Evolutionary conservation across 257 asterid genomes (phyloP), one percentile per base, ranked within the genome.

Genomic region (Knoxia roxburghii): DNA sequence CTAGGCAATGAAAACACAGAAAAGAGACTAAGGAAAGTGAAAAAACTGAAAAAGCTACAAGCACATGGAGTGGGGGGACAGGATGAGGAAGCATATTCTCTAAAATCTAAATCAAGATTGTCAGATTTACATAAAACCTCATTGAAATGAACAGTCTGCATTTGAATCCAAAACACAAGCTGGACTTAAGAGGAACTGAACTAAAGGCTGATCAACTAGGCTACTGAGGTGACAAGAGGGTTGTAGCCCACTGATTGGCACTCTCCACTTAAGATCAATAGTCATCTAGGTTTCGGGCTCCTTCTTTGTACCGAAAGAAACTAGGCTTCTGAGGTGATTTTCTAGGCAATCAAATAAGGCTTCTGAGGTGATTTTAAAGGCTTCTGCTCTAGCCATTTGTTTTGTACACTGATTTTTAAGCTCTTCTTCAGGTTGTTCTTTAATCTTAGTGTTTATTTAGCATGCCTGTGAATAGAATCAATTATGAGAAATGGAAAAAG

Each of bases 21-120:
- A 8, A 63, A 26, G 53, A 62, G 67, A 14, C 6, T 7, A 23
- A 43, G 27, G 18, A 51, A 33, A 48, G 3, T 50, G 66, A 37
- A 35, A 45, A 17, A 27, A 45, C 24, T 29, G 43, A 45, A 30
- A 48, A 29, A 46, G 21, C 7, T 20, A 29, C 41, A 64, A 64
- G 68, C 56, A 64, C 68, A 45, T 64, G 68, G 43, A 63, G 68
- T 52, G 55, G 56, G 68, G 67, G 55, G 56, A 45, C 56, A 64
- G 26, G 56, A 18, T 17, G 43, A 43, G 18, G 56, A 45, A 64
- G 24, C 56, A 41, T 26, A 39, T 37, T 26, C 2, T 46, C 23
- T 15, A 56, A 37, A n/a, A 14, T 26, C 11, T 33, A 14, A 10
- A 18, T 63, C 11, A 63, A 27, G 7, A 9, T 1, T 58, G 13